Evolutionary conservation across 2,329 filamentous ascomycete species (phyloP).

Genomic region (Colletotrichum lindemuthianum): DNA sequence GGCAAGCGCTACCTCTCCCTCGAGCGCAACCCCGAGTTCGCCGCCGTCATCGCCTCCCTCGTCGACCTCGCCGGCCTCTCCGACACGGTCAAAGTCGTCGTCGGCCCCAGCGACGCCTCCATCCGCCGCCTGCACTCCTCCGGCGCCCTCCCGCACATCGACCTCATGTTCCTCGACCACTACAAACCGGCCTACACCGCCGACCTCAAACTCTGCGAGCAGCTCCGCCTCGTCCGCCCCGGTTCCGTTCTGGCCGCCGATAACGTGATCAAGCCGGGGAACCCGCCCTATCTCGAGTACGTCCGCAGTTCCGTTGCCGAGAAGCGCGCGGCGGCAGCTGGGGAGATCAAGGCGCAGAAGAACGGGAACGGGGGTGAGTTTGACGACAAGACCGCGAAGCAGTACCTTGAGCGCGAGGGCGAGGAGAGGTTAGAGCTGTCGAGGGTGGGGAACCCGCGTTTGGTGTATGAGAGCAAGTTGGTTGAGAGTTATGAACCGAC

Average conservation of each 20-base stretch:
- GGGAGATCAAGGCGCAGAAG: constrained; percentile 39
- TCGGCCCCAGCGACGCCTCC: constrained; percentile 75
- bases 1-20: constrained; percentile 77
- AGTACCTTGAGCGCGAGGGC: constrained; percentile 66
- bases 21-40: constrained; percentile 79
- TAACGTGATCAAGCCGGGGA: constrained; percentile 77
- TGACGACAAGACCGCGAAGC: constrained; percentile 55
- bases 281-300: constrained; percentile 76
- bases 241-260: constrained; percentile 75
- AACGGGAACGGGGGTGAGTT: constrained; percentile 42
- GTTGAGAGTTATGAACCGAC: constrained; percentile 75
- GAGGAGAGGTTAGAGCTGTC: constrained; percentile 49
- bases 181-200: constrained; percentile 80
- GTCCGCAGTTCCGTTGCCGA: constrained; percentile 71
- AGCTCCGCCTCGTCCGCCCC: constrained; percentile 69
- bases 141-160: constrained; percentile 67
- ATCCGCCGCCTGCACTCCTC: constrained; percentile 67
- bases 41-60: constrained; percentile 73
- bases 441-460: constrained; percentile 66
- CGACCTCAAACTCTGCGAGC: constrained; percentile 81
- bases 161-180: constrained; percentile 83
- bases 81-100: constrained; percentile 74
- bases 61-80: constrained; percentile 78
- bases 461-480: constrained; percentile 73
- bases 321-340: constrained; percentile 61